Base-by-base conservation (phyloP, 2,329 filamentous ascomycete genomes). In the Cytospora chrysosperma region DNA sequence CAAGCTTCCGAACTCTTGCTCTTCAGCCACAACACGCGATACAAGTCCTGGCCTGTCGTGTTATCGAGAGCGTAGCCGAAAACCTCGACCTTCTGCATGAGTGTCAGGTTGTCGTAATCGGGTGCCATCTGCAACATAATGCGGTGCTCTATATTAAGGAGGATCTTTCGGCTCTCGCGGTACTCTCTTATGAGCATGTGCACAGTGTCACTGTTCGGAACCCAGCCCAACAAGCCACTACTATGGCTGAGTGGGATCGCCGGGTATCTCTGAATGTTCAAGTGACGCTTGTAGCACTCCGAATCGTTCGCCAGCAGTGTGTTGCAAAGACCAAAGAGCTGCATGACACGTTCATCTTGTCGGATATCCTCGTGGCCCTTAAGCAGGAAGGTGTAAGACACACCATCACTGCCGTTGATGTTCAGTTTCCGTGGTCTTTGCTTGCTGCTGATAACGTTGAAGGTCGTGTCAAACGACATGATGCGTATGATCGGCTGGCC, bases 101-200 rank as follows among this genome's bases (percentile, higher is more conserved):
- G 85, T 0, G 96, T 98, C 54, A 99, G 87, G 72, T 97, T 97
- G 74, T 99, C 95, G 72, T 98, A 99, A 74, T 99, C 95, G 0
- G 95, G 96, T 27, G 95, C 95, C 95, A 99, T 99, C 76, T 99
- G 96, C 62, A 99, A 82, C 95, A 99, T 99, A 75, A 99, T 99
- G 51, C 96, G 90, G 74, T 99, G 95, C 78, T 99, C 95, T 68
- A 99, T 99, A 73, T 99, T 99, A 69, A 99, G 88, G 47, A 99
- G 80, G 68, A 99, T 99, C 79, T 97, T 97, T 61, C 95, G 88
- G 69, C 91, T 96, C 76, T 99, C 96, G 67, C 95, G 91, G 74
- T 99, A 99, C 75, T 99, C 95, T 68, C 95, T 88, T 72, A 99
- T 99, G 54, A 99, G 85, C 21, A 97, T 91, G 74, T 99, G 96